Percentiles rank a stretch among this genome's conserved stretches.
Evolutionary conservation across 108 stramenopile species (phyloP).

Genomic region (Conticribra guillardii): DNA sequence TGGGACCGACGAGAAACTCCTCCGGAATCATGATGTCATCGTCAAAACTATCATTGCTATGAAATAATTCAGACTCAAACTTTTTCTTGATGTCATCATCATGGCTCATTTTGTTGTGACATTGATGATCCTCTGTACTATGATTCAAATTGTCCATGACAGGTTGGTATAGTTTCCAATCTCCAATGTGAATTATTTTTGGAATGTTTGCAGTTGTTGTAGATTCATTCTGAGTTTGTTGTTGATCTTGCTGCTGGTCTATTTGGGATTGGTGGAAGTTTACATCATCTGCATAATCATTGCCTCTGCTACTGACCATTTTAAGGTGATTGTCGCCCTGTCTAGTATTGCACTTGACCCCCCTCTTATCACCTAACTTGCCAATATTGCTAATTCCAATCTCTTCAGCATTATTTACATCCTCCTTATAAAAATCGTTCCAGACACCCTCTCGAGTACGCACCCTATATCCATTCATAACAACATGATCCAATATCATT

Average conservation of each 20-base stretch:
- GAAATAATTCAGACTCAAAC: not conserved
- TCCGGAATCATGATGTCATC: not conserved
- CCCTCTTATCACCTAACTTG: not conserved
- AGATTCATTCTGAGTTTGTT: too few relatives aligned
- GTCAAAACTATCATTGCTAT: not conserved
- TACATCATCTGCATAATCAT: too few relatives aligned
- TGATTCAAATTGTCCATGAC: not conserved
- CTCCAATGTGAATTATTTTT: not conserved
- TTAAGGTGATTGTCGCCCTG: too few relatives aligned
- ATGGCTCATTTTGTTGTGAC: too few relatives aligned
- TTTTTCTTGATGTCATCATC: too few relatives aligned
- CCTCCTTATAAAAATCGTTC: constrained; percentile 7
- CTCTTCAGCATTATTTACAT: not conserved
- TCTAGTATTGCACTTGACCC: too few relatives aligned
- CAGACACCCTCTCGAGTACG: constrained; percentile 12
- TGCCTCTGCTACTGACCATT: too few relatives aligned
- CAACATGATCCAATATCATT: constrained; percentile 13
- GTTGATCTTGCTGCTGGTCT: too few relatives aligned
- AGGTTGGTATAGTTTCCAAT: not conserved
- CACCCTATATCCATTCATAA: constrained; percentile 12
- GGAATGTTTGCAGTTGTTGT: too few relatives aligned
- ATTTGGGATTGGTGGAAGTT: too few relatives aligned
- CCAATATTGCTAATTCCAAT: not conserved
- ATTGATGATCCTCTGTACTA: not conserved
- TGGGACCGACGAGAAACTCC: not conserved